phyloP scores from a whole-genome alignment of 2,329 filamentous ascomycete genomes.

The Emydomyces testavorans region DNA sequence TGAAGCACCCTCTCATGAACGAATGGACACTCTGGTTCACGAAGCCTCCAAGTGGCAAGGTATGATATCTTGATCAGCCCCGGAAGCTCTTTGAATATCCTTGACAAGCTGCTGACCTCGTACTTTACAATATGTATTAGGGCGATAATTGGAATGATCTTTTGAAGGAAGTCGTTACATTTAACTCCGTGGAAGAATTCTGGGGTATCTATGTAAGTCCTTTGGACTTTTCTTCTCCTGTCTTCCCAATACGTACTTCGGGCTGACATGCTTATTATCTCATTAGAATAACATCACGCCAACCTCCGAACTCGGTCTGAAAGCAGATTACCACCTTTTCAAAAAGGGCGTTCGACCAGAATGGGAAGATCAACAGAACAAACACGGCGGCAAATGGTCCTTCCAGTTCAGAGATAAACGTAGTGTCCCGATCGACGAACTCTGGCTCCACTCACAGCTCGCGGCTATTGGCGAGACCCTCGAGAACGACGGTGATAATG shows the following conservation, averaged over 20 bases:
- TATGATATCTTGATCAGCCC: conserved; percentile 32
- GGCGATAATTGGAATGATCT: conserved; percentile 98
- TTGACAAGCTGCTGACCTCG: not conserved
- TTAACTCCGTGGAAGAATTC: conserved; percentile 97
- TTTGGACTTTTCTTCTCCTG: not conserved
- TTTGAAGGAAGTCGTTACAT: conserved; percentile 95
- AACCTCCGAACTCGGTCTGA: conserved; percentile 87
- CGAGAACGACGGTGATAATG: conserved; percentile 81
- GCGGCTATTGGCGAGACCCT: conserved; percentile 94
- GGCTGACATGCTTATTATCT: conserved; percentile 1
- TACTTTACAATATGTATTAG: conserved; percentile 35
- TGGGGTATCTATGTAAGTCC: conserved; percentile 93
- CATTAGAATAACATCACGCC: conserved; percentile 92
- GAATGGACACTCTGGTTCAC: conserved; percentile 99
- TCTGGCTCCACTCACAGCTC: conserved; percentile 96
- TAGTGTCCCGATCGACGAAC: conserved; percentile 77
- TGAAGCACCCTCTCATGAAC: conserved; percentile 96
- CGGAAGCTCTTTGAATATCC: not conserved
- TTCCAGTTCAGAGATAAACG: conserved; percentile 88
- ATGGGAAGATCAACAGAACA: conserved; percentile 98
- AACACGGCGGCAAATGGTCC: conserved; percentile 98
- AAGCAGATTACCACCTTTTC: conserved; percentile 99
- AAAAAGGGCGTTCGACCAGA: conserved; percentile 93
- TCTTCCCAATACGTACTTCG: not conserved
- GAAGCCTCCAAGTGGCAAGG: conserved; percentile 92